Conservation (phyloP, 208 protist genomes). For the Naegleria lovaniensis region DNA sequence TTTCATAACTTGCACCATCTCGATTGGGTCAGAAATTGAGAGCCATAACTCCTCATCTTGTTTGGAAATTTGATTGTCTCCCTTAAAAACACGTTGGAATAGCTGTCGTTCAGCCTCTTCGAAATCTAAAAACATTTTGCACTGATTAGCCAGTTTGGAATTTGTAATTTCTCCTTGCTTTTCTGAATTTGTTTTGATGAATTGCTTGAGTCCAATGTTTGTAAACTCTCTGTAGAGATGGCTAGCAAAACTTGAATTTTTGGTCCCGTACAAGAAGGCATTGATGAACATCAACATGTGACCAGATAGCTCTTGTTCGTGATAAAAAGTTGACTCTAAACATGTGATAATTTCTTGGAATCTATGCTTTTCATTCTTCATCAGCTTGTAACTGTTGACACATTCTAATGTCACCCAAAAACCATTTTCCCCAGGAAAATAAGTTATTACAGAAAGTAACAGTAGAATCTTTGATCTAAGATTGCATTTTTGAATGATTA, state of each 20-base stretch:
- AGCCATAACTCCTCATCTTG: background rate
- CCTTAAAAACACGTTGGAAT: background rate
- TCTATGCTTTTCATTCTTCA: background rate
- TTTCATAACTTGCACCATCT: background rate
- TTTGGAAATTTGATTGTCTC: background rate
- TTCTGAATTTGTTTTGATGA: background rate
- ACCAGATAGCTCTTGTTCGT: background rate
- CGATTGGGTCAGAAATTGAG: background rate
- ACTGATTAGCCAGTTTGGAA: background rate
- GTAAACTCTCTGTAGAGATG: background rate
- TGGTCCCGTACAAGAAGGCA: background rate
- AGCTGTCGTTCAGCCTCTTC: background rate
- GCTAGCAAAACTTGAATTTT: background rate
- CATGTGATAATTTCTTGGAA: background rate
- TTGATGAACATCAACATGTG: background rate
- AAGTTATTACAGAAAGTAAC: background rate
- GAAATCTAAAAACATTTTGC: background rate
- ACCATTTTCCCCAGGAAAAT: background rate
- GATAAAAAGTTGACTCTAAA: background rate
- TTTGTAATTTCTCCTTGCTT: background rate
- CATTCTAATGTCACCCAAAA: background rate
- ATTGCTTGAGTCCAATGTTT: background rate
- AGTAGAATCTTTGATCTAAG: background rate
- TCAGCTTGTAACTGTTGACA: background rate
- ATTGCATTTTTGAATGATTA: background rate